Evolutionary conservation across 805 yeast genomes (phyloP).

Genomic region (Spencermartinsiella europaea): DNA sequence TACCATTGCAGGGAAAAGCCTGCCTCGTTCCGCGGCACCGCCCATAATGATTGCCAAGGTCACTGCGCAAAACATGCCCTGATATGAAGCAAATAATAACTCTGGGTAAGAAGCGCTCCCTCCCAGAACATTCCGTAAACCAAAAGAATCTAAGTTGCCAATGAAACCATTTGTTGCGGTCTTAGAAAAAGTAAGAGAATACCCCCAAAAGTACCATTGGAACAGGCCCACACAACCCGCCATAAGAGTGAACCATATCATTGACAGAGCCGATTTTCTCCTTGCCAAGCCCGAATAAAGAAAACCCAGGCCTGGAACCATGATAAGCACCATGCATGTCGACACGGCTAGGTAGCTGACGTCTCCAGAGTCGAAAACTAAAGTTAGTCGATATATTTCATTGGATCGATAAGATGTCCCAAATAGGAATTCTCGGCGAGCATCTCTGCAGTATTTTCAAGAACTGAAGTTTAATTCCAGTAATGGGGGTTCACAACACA

Average conservation of each 20-base stretch:
- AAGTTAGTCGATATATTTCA: constrained; percentile 3
- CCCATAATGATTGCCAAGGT: constrained; percentile 90
- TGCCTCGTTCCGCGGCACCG: constrained; percentile 88
- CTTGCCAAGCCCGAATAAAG: constrained; percentile 88
- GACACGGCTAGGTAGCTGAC: constrained; percentile 33
- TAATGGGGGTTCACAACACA: background rate
- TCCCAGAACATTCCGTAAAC: constrained; percentile 66
- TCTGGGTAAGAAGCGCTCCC: constrained; percentile 59
- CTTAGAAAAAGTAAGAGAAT: constrained; percentile 79
- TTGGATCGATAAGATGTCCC: background rate
- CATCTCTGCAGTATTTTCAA: too few species aligned
- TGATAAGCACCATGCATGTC: constrained; percentile 62
- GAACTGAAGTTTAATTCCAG: too few species aligned
- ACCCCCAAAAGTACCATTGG: constrained; percentile 99
- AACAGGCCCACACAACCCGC: constrained; percentile 68
- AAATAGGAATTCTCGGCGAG: background rate
- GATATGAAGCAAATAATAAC: constrained; percentile 78
- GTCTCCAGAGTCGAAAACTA: constrained; percentile 36
- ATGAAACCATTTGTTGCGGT: constrained; percentile 79
- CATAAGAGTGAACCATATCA: constrained; percentile 76
- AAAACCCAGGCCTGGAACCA: constrained; percentile 94
- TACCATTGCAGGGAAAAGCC: constrained; percentile 77
- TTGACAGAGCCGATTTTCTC: constrained; percentile 80
- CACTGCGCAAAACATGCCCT: constrained; percentile 88
- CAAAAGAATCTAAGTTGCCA: constrained; percentile 81